Conservation (phyloP, 306 rosid genomes). For the Quillaja saponaria region DNA sequence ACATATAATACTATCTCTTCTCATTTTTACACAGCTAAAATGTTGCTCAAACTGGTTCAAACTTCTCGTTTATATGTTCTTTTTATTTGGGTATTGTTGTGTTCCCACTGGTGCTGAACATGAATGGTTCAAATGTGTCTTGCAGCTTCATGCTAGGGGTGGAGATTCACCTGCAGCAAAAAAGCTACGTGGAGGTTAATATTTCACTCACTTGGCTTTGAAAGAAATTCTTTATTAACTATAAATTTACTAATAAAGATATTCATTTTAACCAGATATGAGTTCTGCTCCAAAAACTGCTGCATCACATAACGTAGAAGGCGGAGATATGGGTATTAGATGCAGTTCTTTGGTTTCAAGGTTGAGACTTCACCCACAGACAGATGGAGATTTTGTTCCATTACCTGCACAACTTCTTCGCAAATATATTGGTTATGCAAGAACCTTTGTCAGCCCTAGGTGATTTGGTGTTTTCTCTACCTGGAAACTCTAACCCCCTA, state of each 20-base stretch:
- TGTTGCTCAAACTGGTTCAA: too few relatives aligned
- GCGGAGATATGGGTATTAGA: constrained; percentile 39
- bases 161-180: constrained; percentile 62
- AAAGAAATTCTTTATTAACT: constrained; percentile 15
- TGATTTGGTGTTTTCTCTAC: constrained; percentile 37
- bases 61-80: too few relatives aligned
- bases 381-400: constrained; percentile 73
- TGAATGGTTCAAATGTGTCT: constrained; percentile 19
- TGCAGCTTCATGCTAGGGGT: constrained; percentile 78
- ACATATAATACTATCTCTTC: too few relatives aligned
- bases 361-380: constrained; percentile 66
- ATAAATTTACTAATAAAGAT: too few relatives aligned
- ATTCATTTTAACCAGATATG: constrained; percentile 37
- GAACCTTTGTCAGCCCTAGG: constrained; percentile 85
- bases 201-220: constrained; percentile 25
- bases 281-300: constrained; percentile 46
- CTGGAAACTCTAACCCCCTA: constrained; percentile 22
- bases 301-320: constrained; percentile 50
- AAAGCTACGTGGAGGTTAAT: constrained; percentile 62
- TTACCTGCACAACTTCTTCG: constrained; percentile 89
- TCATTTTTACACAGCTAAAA: too few relatives aligned
- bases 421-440: constrained; percentile 89
- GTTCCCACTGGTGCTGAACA: too few relatives aligned
- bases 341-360: constrained; percentile 69
- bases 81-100: too few relatives aligned